Evolutionary conservation across 2,329 filamentous ascomycete genomes (phyloP).

Genomic region (Trichoderma sp.): DNA sequence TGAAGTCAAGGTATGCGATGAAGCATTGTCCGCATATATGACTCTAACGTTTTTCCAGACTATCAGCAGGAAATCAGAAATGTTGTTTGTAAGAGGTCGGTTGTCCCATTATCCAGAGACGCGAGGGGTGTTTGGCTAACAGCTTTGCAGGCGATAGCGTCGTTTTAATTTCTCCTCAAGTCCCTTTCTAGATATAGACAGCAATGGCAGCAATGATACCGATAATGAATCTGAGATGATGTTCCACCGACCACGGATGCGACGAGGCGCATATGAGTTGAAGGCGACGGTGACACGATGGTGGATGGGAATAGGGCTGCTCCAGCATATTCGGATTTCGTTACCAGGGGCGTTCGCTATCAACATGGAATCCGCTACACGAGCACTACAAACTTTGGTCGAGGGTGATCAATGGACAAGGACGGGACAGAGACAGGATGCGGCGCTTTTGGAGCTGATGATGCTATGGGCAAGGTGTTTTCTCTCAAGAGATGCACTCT

Average conservation of each 20-base stretch:
- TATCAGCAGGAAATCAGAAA: constrained; percentile 95
- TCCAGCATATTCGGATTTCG: background rate
- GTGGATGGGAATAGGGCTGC: background rate
- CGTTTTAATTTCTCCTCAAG: constrained; percentile 70
- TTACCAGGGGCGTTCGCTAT: background rate
- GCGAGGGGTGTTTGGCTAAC: constrained; percentile 33
- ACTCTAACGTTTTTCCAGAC: constrained; percentile 62
- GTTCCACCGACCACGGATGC: background rate
- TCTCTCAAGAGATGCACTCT: background rate
- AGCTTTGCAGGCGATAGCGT: constrained; percentile 66
- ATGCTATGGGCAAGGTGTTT: background rate
- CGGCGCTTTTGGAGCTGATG: background rate
- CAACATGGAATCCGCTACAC: background rate
- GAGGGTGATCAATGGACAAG: background rate
- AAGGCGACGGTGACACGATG: background rate
- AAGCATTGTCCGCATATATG: background rate
- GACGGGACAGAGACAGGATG: background rate
- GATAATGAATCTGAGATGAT: background rate
- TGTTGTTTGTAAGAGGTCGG: constrained; percentile 96
- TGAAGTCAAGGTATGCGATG: constrained; percentile 65
- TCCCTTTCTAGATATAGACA: constrained; percentile 43
- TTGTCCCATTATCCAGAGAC: background rate
- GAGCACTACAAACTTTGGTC: background rate
- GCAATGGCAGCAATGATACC: constrained; percentile 15
- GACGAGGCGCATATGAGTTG: constrained; percentile 1